Percentiles rank a stretch among this genome's conserved stretches.
phyloP scores from a whole-genome alignment of 2,329 filamentous ascomycete genomes.

The Sporothrix protearum region DNA sequence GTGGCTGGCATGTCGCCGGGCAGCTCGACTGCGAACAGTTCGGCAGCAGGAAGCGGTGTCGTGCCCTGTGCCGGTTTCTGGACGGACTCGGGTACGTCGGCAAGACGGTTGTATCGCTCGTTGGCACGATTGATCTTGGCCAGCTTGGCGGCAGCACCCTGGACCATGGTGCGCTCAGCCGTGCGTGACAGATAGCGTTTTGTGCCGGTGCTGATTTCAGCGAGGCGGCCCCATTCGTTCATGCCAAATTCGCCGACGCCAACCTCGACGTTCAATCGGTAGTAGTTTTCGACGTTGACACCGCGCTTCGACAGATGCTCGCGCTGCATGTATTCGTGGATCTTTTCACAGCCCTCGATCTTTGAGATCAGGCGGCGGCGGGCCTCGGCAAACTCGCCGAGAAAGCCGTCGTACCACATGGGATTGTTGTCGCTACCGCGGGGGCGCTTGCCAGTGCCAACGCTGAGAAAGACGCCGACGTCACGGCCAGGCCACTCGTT shows the following conservation, averaged over 20 bases:
- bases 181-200: slow-evolving; percentile 73
- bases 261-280: slow-evolving; percentile 92
- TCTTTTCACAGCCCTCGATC: slow-evolving; percentile 91
- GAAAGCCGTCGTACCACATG: slow-evolving; percentile 90
- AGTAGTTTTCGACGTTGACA: slow-evolving; percentile 87
- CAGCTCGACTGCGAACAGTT: slow-evolving; percentile 52
- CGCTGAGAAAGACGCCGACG: slow-evolving; percentile 84
- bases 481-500: slow-evolving; percentile 96
- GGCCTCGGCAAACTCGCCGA: slow-evolving; percentile 90
- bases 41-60: neutral
- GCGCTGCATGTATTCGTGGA: slow-evolving; percentile 79
- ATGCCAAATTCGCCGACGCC: slow-evolving; percentile 96
- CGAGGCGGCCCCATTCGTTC: slow-evolving; percentile 95
- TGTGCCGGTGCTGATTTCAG: slow-evolving; percentile 91
- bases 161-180: slow-evolving; percentile 72
- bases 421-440: slow-evolving; percentile 64
- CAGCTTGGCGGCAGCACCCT: slow-evolving; percentile 73
- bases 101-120: slow-evolving; percentile 56
- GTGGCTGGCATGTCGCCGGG: slow-evolving; percentile 50
- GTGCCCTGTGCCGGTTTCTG: slow-evolving; percentile 30
- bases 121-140: slow-evolving; percentile 79
- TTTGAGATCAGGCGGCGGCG: slow-evolving; percentile 79
- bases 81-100: slow-evolving; percentile 42
- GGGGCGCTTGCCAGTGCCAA: slow-evolving; percentile 86
- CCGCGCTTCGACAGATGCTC: slow-evolving; percentile 73